phyloP scores from a whole-genome alignment of 352 stramenopile genomes.

The Globisporangium alternatum region DNA sequence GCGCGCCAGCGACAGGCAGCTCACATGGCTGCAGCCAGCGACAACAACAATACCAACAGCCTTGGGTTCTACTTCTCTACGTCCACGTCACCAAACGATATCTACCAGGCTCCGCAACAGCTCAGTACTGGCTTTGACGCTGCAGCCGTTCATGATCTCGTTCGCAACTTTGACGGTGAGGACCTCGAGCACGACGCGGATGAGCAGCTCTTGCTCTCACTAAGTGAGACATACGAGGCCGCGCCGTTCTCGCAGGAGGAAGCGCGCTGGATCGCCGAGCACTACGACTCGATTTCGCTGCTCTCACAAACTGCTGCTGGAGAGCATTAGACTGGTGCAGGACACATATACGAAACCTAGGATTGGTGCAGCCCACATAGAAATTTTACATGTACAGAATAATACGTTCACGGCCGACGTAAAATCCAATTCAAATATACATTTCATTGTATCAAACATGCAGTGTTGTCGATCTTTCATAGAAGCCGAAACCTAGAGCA shows the following conservation, averaged over 20 bases:
- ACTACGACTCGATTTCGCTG: not conserved
- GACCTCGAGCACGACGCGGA: not conserved
- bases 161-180: not conserved
- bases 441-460: too few relatives aligned
- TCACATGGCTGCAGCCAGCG: conserved; percentile 1
- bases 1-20: conserved; percentile 12
- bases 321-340: too few relatives aligned
- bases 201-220: not conserved
- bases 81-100: not conserved
- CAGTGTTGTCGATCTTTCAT: too few relatives aligned
- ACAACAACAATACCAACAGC: not conserved
- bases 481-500: too few relatives aligned
- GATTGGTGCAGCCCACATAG: too few relatives aligned
- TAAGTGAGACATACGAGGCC: not conserved
- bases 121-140: not conserved
- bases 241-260: conserved; percentile 2
- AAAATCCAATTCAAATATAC: too few relatives aligned
- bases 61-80: not conserved
- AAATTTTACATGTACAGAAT: too few relatives aligned
- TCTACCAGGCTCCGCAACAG: not conserved
- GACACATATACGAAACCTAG: too few relatives aligned
- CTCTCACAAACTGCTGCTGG: not conserved
- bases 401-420: too few relatives aligned
- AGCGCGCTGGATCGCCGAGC: conserved; percentile 4
- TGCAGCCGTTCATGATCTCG: not conserved